Evolutionary conservation across 768 basidiomycete genomes (phyloP), one percentile per base, ranked within the genome.

Genomic region (Xerocomellus amylosporus): DNA sequence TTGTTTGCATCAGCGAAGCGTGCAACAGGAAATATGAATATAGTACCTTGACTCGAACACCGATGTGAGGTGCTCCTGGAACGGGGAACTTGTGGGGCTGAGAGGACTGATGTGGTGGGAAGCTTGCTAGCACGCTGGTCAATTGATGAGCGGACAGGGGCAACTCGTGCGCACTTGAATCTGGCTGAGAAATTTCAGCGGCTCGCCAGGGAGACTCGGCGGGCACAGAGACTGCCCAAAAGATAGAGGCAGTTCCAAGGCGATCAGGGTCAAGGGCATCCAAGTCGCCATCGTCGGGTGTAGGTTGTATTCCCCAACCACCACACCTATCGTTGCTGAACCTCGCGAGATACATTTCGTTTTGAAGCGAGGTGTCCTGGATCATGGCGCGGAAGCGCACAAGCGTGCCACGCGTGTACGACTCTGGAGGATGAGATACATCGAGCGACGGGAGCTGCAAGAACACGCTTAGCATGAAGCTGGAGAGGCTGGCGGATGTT

Each of bases 191-290:
- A 14, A 70, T 58, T 49, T 72, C 69, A 3, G 69, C 65, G 17
- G 68, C 57, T 55, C 75, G 78, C 88, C 89, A 92, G 0, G 69
- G 53, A 44, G 79, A 77, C 64, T 89, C 78, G 22, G 84, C 87
- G 2, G 90, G 90, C 8, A 93, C 78, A 53, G 77, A 84, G 28
- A 88, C 83, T 1, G 83, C 86, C 91, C 91, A 93, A 9, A 90
- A 49, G 19, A 84, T 73, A 19, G 71, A 77, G 64, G 82, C 80
- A 55, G 90, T 87, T 53, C 76, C 74, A n/a, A 92, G 74, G 60
- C 79, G 66, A 28, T 73, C 66, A 54, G 81, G 79, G 40, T 81
- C 74, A 37, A 83, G 58, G 19, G 26, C 12, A 8, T 58, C 41
- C 42, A 28, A 41, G 41, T 44, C 47, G 39, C 49, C 28, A 26